A percentile compares a stretch with the other conserved stretches of the same genome.
These are phyloP conservation scores for Durio zibethinus DNA, from an alignment of 345 rosid genomes.

Conservation along the genomic window DNA sequence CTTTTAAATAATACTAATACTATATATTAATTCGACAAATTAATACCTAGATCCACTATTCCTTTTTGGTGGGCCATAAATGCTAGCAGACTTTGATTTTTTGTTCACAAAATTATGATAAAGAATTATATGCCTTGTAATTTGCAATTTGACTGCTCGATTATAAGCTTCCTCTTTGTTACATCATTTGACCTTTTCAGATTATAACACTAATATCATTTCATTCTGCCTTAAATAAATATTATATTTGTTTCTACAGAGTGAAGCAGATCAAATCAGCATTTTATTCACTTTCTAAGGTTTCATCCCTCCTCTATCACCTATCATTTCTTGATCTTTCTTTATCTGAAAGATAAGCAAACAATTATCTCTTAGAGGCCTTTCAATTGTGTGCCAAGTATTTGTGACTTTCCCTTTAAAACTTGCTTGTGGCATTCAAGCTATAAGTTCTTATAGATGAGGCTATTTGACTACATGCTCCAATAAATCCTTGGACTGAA, in stretches of 20 bases:
- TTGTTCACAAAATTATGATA: not conserved
- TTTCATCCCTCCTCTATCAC: slow-evolving; percentile 11
- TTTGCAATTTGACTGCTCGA: not conserved
- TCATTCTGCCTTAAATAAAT: not conserved
- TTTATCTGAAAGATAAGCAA: not conserved
- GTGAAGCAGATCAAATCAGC: slow-evolving; percentile 91
- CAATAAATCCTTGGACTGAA: not conserved
- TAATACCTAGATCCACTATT: too few species aligned
- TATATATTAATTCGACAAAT: not conserved
- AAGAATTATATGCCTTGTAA: not conserved
- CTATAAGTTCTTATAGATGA: not conserved
- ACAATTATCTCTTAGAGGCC: not conserved
- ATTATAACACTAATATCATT: not conserved
- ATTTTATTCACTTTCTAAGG: slow-evolving; percentile 82
- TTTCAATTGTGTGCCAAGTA: not conserved
- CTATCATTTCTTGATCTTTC: not conserved
- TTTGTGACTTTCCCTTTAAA: not conserved
- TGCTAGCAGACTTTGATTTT: not conserved
- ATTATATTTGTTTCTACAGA: slow-evolving; percentile 36
- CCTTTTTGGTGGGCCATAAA: not conserved
- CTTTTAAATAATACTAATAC: not conserved
- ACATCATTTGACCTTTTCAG: not conserved
- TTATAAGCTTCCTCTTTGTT: not conserved
- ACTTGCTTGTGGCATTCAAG: not conserved
- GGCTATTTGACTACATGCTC: not conserved